Conservation (phyloP, 2,329 filamentous ascomycete species). For the Aspergillus luchuensis region DNA sequence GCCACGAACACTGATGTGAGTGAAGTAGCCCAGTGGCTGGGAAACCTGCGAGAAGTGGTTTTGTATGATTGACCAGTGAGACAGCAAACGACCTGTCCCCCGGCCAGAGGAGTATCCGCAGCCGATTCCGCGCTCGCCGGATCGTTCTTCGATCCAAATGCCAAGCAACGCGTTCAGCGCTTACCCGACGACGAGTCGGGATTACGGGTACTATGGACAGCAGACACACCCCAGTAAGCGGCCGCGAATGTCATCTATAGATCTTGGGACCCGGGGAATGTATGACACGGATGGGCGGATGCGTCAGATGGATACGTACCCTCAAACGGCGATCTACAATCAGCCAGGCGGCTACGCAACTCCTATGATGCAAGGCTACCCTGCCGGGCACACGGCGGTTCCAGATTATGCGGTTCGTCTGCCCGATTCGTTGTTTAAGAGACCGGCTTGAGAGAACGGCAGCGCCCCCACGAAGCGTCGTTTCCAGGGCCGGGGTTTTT, state of each 20-base stretch:
- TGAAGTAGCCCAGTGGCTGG: constrained; percentile 8
- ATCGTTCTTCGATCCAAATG: constrained; percentile 41
- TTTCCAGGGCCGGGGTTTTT: background rate
- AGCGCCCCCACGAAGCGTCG: constrained; percentile 16
- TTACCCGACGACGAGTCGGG: constrained; percentile 35
- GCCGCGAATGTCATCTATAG: constrained; percentile 41
- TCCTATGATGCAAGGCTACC: constrained; percentile 38
- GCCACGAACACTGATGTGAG: constrained; percentile 60
- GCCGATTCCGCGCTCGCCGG: constrained; percentile 40
- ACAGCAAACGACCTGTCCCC: constrained; percentile 42
- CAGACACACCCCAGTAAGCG: constrained; percentile 37
- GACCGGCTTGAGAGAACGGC: constrained; percentile 17
- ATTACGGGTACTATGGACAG: constrained; percentile 39
- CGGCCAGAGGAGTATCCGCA: constrained; percentile 44
- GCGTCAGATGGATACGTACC: constrained; percentile 42
- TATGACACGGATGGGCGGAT: constrained; percentile 42
- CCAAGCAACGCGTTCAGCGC: constrained; percentile 33
- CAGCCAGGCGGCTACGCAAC: constrained; percentile 38
- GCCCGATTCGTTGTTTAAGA: constrained; percentile 8
- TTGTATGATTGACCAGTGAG: constrained; percentile 17
- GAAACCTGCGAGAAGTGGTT: background rate
- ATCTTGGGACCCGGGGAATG: constrained; percentile 38
- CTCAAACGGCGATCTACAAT: constrained; percentile 37
- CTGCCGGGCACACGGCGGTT: constrained; percentile 37
- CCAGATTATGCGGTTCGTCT: constrained; percentile 42